Evolutionary conservation across 257 asterid species (phyloP).

Genomic region (Asclepias syriaca): DNA sequence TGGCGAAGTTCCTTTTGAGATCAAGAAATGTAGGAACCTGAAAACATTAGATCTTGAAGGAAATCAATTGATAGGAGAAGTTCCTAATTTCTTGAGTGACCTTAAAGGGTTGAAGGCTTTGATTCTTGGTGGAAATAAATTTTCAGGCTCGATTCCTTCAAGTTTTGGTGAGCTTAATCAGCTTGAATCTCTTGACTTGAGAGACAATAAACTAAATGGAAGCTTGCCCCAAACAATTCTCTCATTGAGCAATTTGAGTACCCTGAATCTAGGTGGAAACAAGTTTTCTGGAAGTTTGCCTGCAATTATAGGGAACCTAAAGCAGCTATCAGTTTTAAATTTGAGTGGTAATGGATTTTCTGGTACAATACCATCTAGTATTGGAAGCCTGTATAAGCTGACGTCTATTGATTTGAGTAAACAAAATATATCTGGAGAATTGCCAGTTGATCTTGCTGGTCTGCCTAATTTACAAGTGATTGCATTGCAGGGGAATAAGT

Average conservation of each 20-base stretch:
- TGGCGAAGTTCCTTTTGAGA: constrained; percentile 42
- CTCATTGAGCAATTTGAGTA: constrained; percentile 46
- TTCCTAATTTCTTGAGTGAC: constrained; percentile 39
- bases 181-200: constrained; percentile 45
- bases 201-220: constrained; percentile 43
- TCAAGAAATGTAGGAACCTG: constrained; percentile 38
- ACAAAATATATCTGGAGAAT: constrained; percentile 51
- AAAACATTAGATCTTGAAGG: constrained; percentile 58
- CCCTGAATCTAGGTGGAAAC: constrained; percentile 53
- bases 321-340: constrained; percentile 47
- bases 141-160: constrained; percentile 40
- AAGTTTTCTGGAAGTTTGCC: constrained; percentile 47
- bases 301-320: constrained; percentile 36
- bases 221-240: constrained; percentile 41
- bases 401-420: constrained; percentile 52
- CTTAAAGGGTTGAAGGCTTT: constrained; percentile 35
- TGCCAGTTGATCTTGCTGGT: constrained; percentile 57
- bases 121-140: constrained; percentile 46
- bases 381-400: constrained; percentile 55
- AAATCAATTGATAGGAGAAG: constrained; percentile 37
- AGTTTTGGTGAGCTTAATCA: constrained; percentile 37
- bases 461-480: constrained; percentile 66
- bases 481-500: constrained; percentile 57
- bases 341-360: constrained; percentile 55
- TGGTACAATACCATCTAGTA: constrained; percentile 44